These are phyloP conservation scores for Taphrina deformans DNA, from an alignment of 1,139 yeast genomes.

Conservation along the genomic window DNA sequence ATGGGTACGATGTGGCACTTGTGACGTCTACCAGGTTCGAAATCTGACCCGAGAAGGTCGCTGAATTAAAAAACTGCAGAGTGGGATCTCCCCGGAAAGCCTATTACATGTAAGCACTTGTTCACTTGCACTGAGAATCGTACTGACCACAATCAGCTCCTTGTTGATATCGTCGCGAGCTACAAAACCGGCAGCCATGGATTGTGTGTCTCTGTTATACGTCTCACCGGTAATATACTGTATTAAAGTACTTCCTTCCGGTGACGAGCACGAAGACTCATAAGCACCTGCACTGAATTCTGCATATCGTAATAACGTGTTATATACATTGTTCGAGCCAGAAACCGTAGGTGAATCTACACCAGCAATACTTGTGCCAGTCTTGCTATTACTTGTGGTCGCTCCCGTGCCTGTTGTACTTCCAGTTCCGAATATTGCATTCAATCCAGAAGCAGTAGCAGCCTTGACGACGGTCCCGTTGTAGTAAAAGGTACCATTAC, in stretches of 20 bases:
- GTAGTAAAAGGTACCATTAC: not conserved
- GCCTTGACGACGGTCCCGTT: conserved; percentile 10
- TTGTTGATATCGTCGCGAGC: conserved; percentile 14
- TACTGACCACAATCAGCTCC: conserved; percentile 18
- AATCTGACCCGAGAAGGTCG: not conserved
- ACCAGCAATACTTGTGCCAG: not conserved
- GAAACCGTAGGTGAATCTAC: not conserved
- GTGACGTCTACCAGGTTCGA: conserved; percentile 12
- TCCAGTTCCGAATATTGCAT: conserved; percentile 1
- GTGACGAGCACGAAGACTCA: not conserved
- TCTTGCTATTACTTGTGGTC: not conserved
- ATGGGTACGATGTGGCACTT: not conserved
- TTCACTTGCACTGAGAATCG: not conserved
- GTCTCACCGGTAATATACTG: not conserved
- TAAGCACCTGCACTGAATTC: conserved; percentile 17
- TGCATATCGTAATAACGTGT: conserved; percentile 10
- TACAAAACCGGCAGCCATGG: not conserved
- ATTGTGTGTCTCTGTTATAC: not conserved
- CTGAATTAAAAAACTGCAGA: conserved; percentile 4
- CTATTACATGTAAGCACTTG: not conserved
- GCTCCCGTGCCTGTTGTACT: not conserved
- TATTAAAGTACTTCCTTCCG: not conserved
- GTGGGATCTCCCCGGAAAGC: conserved; percentile 22
- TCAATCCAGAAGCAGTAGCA: conserved; percentile 11
- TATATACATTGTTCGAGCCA: not conserved